Evolutionary conservation across 495 filamentous ascomycete genomes (phyloP).

Genomic region (Penicillium taxi): DNA sequence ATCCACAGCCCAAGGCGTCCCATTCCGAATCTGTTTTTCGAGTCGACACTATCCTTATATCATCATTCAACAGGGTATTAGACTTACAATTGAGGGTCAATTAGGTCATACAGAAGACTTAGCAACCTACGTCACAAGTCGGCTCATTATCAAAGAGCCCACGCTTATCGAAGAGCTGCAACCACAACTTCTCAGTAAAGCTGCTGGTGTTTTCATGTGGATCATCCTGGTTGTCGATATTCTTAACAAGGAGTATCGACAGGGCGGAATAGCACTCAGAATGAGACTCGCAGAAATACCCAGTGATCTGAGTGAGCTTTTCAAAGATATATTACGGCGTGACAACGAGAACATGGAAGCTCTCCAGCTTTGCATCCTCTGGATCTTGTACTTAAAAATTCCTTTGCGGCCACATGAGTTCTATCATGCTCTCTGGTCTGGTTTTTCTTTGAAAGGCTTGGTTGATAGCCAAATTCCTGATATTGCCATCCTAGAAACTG

Average conservation of each 20-base stretch:
- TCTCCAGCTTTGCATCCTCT: constrained; percentile 27
- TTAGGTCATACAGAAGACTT: constrained; percentile 23
- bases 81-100: constrained; percentile 23
- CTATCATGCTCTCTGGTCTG: constrained; percentile 24
- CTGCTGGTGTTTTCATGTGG: constrained; percentile 44
- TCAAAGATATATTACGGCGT: constrained; percentile 30
- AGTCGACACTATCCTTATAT: constrained; percentile 47
- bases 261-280: constrained; percentile 15
- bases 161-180: constrained; percentile 8
- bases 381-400: constrained; percentile 28
- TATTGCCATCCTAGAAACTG: background rate
- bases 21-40: constrained; percentile 35
- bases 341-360: constrained; percentile 20
- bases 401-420: constrained; percentile 26
- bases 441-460: constrained; percentile 9
- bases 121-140: constrained; percentile 13
- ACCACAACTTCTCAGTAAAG: constrained; percentile 28
- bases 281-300: constrained; percentile 29
- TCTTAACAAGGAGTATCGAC: constrained; percentile 31
- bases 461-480: constrained; percentile 11
- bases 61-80: constrained; percentile 22
- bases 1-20: constrained; percentile 7
- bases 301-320: constrained; percentile 26
- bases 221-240: constrained; percentile 39
- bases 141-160: constrained; percentile 14